Evolutionary conservation across 768 basidiomycete species (phyloP), one percentile per base, ranked within the genome.

Genomic region (Boletus coccyginus): DNA sequence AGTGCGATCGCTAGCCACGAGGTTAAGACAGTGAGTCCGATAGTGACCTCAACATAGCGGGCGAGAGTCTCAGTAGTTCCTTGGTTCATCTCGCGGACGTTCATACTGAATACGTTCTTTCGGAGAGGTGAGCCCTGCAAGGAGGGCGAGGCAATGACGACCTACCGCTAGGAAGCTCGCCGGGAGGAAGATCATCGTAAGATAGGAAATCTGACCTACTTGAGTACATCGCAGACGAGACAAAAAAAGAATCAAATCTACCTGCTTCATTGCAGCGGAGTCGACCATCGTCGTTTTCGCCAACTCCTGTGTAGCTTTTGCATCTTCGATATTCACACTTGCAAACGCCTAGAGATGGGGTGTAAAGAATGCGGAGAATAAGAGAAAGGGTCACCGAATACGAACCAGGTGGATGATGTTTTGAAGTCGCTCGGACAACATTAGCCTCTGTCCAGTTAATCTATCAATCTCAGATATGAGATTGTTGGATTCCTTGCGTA

Each of bases 101-200:
- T 70, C 71, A 71, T 66, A 24, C 66, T 63, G 53, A 70, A 69
- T 24, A 71, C 62, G 5, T 62, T 65, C 55, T 82, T 38, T 41
- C 73, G 39, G 17, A 42, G 35, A 35, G 12, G 13, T 35, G 13
- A 35, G 35, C 35, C 12, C 4, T 7, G 13, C 35, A 35, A 35
- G 13, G 12, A 14, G 35, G 35, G 13, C 3, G 35, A 14, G 27
- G 27, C 12, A 13, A 14, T 11, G 40, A 44, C 9, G 24, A 55
- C 65, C 7, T 53, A 74, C 74, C 16, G 73, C 61, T 16, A 70
- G 50, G 53, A 85, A 81, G 21, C 75, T 74, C 2, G 78, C 78
- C 0, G 85, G 85, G 12, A 86, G 74, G 66, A 85, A 86, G 27
- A 83, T 66, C 83, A 84, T 85, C 0, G 83, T 81, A 3, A 86